These are phyloP conservation scores for Neurospora sp. DNA, from an alignment of 495 filamentous ascomycete species.

Conservation along the genomic window DNA sequence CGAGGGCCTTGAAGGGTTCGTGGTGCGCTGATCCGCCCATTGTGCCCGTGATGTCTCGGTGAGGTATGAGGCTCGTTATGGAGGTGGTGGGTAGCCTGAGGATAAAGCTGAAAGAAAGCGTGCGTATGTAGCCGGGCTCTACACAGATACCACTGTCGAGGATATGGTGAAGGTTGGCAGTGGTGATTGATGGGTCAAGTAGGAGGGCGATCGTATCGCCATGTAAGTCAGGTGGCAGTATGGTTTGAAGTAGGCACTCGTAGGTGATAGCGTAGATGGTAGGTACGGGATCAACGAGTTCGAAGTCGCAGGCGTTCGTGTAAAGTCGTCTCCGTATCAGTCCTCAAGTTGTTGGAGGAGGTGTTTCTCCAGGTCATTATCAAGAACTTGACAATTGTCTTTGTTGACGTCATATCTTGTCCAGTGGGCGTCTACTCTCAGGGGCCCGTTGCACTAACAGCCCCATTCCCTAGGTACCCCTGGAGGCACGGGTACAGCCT, in stretches of 20 bases:
- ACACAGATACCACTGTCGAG: not conserved
- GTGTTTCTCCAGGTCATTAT: not conserved
- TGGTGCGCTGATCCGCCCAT: constrained; percentile 29
- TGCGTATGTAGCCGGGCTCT: not conserved
- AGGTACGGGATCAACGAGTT: not conserved
- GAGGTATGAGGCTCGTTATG: not conserved
- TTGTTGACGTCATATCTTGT: too few relatives aligned
- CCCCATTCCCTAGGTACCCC: too few relatives aligned
- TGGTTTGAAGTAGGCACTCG: not conserved
- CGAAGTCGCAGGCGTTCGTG: not conserved
- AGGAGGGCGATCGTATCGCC: not conserved
- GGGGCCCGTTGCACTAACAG: not conserved
- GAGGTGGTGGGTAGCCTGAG: not conserved
- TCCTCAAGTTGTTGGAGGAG: not conserved
- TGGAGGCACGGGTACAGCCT: too few relatives aligned
- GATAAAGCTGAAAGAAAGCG: not conserved
- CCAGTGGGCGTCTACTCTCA: too few relatives aligned
- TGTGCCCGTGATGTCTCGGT: not conserved
- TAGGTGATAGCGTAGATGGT: not conserved
- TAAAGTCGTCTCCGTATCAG: not conserved
- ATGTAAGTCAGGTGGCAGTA: not conserved
- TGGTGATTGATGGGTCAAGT: not conserved
- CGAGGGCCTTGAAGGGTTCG: constrained; percentile 64
- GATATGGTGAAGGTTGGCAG: not conserved
- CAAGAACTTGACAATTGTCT: not conserved